These are phyloP conservation scores for Peronosclerospora sorghi DNA, from an alignment of 352 stramenopile species.

Conservation along the genomic window DNA sequence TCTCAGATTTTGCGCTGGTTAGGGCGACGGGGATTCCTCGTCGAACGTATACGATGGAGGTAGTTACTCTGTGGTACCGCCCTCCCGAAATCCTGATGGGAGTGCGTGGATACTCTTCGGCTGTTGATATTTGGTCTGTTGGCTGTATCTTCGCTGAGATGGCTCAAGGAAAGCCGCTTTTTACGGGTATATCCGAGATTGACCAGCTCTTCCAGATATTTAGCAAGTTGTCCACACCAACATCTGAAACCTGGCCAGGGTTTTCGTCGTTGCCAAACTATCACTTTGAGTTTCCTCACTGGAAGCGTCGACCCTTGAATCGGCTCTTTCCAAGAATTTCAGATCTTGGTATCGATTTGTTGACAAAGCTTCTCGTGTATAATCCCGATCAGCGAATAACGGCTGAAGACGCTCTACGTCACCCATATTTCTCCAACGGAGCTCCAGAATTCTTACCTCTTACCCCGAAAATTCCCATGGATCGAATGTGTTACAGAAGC, in stretches of 20 bases:
- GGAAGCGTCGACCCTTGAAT: constrained; percentile 55
- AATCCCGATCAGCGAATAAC: constrained; percentile 77
- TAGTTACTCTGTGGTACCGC: constrained; percentile 88
- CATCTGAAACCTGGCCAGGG: constrained; percentile 92
- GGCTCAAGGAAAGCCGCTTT: constrained; percentile 78
- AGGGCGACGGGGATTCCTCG: constrained; percentile 77
- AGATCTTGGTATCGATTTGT: constrained; percentile 52
- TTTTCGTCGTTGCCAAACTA: constrained; percentile 97
- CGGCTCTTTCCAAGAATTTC: constrained; percentile 63
- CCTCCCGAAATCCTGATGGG: constrained; percentile 86
- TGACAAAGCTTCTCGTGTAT: constrained; percentile 71
- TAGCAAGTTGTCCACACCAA: constrained; percentile 94
- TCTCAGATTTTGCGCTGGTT: constrained; percentile 85
- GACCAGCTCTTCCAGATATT: constrained; percentile 85
- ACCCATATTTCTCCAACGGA: constrained; percentile 66
- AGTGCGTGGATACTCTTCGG: constrained; percentile 68
- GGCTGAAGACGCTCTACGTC: constrained; percentile 67
- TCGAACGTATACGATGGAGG: constrained; percentile 85
- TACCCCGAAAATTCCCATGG: constrained; percentile 62
- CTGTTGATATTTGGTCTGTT: constrained; percentile 90
- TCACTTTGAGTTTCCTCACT: constrained; percentile 84
- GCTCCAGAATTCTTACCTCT: constrained; percentile 31
- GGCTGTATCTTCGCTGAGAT: constrained; percentile 98
- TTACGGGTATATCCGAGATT: constrained; percentile 72
- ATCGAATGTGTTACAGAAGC: constrained; percentile 61